Evolutionary conservation across 768 basidiomycete genomes (phyloP).

Genomic region (Hirschioporus abietinus): DNA sequence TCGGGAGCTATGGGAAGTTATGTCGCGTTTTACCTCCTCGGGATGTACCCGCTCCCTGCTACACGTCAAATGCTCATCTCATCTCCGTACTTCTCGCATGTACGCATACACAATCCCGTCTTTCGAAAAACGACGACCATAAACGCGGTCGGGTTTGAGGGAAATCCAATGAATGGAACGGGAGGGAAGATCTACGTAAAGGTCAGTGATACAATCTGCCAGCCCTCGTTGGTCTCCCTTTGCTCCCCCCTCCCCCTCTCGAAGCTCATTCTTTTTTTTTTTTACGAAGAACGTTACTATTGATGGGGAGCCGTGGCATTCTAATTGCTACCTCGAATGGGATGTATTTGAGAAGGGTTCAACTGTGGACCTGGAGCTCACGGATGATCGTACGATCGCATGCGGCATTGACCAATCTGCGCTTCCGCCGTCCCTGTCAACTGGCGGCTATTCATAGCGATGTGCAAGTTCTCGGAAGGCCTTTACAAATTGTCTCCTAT

Average conservation of each 20-base stretch:
- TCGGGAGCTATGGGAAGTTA: conserved; percentile 9
- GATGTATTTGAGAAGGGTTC: conserved; percentile 6
- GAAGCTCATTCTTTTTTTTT: no score
- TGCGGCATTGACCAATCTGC: conserved; percentile 2
- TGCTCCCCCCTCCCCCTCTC: no score
- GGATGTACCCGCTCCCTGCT: conserved; percentile 7
- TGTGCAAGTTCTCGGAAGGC: background rate
- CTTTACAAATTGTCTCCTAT: background rate
- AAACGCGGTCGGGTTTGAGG: conserved; percentile 3
- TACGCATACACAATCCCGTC: conserved; percentile 5
- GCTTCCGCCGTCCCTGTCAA: conserved; percentile 8
- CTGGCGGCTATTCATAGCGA: conserved; percentile 5
- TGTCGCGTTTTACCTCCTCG: conserved; percentile 8
- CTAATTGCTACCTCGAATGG: conserved; percentile 8
- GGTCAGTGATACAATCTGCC: background rate
- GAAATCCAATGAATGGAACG: conserved; percentile 6
- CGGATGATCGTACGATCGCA: conserved; percentile 2
- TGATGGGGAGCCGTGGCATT: conserved; percentile 8
- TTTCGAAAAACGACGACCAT: conserved; percentile 6
- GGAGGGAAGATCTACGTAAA: conserved; percentile 7
- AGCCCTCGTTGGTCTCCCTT: no score
- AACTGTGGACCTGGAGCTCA: conserved; percentile 7
- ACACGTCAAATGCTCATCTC: conserved; percentile 6
- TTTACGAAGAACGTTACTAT: conserved; percentile 3
- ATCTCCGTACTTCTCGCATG: conserved; percentile 7